Conservation (phyloP, 805 yeast genomes). For the Kodamaea nitidulidarum region DNA sequence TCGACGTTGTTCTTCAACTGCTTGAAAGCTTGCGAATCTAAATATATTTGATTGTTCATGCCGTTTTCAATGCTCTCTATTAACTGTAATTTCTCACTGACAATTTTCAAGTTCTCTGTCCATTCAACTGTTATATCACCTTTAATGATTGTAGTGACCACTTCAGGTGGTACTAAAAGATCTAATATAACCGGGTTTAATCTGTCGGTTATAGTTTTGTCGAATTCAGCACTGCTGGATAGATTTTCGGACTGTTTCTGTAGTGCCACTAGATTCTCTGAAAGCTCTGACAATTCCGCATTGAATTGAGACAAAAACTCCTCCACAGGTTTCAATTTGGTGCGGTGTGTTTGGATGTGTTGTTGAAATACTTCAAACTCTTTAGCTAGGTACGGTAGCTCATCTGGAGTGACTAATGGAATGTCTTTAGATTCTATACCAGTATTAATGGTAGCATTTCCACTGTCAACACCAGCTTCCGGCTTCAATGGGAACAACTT, state of each 20-base stretch:
- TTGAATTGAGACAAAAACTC: slow-evolving; percentile 54
- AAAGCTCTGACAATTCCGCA: slow-evolving; percentile 37
- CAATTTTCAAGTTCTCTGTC: slow-evolving; percentile 60
- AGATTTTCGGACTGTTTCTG: slow-evolving; percentile 33
- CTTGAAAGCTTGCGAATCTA: slow-evolving; percentile 22
- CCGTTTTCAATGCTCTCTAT: slow-evolving; percentile 33
- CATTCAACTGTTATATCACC: slow-evolving; percentile 59
- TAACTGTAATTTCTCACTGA: slow-evolving; percentile 57
- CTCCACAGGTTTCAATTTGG: slow-evolving; percentile 47
- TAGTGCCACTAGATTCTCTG: slow-evolving; percentile 29
- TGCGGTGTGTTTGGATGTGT: slow-evolving; percentile 25
- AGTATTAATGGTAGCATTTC: neutral
- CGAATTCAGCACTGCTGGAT: slow-evolving; percentile 24
- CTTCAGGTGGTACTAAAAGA: slow-evolving; percentile 68
- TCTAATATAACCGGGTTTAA: slow-evolving; percentile 77
- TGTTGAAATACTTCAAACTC: slow-evolving; percentile 10
- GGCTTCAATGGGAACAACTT: slow-evolving; percentile 10
- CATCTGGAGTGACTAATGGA: neutral
- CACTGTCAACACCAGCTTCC: neutral
- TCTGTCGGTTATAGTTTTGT: slow-evolving; percentile 30
- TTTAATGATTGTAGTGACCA: slow-evolving; percentile 52
- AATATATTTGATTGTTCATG: slow-evolving; percentile 13
- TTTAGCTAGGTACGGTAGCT: slow-evolving; percentile 4
- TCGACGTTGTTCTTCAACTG: slow-evolving; percentile 39
- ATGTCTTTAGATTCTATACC: neutral